Evolutionary conservation across 768 basidiomycete species (phyloP), one percentile per base, ranked within the genome.

Genomic region (Strobilomyces echinocephalus): DNA sequence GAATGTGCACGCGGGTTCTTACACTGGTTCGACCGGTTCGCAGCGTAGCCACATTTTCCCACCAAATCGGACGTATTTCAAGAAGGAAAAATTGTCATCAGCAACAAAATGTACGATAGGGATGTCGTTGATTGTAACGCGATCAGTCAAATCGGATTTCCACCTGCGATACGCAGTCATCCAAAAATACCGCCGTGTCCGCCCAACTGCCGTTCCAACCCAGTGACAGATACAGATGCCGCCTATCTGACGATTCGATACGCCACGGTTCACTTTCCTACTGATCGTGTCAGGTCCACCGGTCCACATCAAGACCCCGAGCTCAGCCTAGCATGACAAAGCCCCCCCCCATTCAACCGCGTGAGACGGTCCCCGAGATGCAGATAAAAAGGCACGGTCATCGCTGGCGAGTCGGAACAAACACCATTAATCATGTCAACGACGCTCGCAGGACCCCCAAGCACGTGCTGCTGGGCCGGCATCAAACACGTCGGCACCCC

Each of bases 21-120:
- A 26, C 63, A 61, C 4, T 84, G 82, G 80, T 83, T 82, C 60
- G 64, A 71, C 46, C 67, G 80, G 31, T 82, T 83, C 41, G 55
- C 60, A 2, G 58, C 52, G 28, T 65, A 60, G 46, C 45, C 18
- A 33, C 46, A 31, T 34, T 34, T 30, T 49, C 14, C 30, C 15
- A 18, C 28, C 18, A 15, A 34, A 35, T 45, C 26, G 46, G 49
- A 34, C 36, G n/a, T n/a, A n/a, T 28, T 39, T 24, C 26, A 34
- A 50, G 15, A 26, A 33, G 14, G 4, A 20, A 21, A 26, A 28
- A 30, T 43, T 21, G 28, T 24, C 35, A 5, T 39, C 52, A 16
- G 45, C n/a, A 52, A 18, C 20, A 18, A 46, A 52, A 40, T 58
- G 55, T 61, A 65, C 12, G 50, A 56, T 56, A 53, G n/a, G 7